Conservation (phyloP, 805 yeast genomes). For the Myxozyma geophila region DNA sequence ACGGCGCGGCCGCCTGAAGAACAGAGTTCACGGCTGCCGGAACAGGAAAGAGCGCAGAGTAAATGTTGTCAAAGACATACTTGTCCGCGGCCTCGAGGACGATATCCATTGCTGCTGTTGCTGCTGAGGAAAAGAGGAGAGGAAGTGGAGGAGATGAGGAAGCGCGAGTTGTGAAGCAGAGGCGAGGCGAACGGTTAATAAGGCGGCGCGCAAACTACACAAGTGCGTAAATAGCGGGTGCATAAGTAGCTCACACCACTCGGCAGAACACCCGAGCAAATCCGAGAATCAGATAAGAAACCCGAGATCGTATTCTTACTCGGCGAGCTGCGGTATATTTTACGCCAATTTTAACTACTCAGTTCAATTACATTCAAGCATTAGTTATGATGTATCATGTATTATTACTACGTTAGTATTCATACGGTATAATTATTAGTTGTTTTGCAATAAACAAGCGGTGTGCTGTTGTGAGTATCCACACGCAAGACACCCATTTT, state of each 20-base stretch:
- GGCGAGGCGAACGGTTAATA: background rate
- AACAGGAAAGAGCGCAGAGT: conserved; percentile 68
- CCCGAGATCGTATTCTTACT: conserved; percentile 1
- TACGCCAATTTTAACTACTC: background rate
- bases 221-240: background rate
- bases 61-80: conserved; percentile 71
- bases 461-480: too few relatives aligned
- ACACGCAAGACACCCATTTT: too few relatives aligned
- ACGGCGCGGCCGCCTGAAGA: conserved; percentile 54
- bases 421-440: too few relatives aligned
- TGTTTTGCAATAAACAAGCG: too few relatives aligned
- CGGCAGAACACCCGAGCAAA: background rate
- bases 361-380: too few relatives aligned
- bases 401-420: too few relatives aligned
- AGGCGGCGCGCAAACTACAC: background rate
- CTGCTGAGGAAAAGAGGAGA: background rate
- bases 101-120: conserved; percentile 71
- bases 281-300: conserved; percentile 12
- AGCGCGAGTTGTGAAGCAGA: background rate
- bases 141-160: background rate
- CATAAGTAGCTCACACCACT: conserved; percentile 8
- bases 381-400: too few relatives aligned
- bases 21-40: conserved; percentile 25
- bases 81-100: conserved; percentile 81
- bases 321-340: conserved; percentile 3